Evolutionary conservation across 352 stramenopile species (phyloP).

Genomic region (Pythium grandisporangium): DNA sequence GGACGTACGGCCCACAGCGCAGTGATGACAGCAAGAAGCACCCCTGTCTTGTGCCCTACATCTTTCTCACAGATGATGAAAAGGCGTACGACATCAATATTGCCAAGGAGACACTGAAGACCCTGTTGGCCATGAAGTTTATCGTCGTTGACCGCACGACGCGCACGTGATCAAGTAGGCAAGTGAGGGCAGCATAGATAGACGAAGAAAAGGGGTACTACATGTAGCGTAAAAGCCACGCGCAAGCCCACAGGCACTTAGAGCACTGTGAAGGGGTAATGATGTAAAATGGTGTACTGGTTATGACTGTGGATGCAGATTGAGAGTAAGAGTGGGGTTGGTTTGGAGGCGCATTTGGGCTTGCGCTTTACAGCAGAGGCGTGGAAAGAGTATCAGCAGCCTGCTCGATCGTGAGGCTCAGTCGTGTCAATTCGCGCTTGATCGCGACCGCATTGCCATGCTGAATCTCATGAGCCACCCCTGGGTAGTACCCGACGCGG

Average conservation of each 20-base stretch:
- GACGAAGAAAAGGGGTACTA: too few relatives aligned
- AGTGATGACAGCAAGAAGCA: constrained; percentile 78
- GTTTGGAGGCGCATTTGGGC: too few relatives aligned
- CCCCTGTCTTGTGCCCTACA: constrained; percentile 78
- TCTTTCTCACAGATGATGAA: constrained; percentile 84
- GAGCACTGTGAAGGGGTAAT: too few relatives aligned
- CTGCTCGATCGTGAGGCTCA: constrained; percentile 76
- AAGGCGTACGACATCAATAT: constrained; percentile 88
- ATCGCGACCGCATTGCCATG: constrained; percentile 57
- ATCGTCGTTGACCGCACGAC: constrained; percentile 62
- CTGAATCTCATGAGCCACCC: constrained; percentile 66
- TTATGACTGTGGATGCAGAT: too few relatives aligned
- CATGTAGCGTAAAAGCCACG: too few relatives aligned
- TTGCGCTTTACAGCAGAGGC: constrained; percentile 19
- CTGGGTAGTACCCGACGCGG: constrained; percentile 60
- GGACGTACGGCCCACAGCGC: constrained; percentile 75
- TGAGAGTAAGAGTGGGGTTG: too few relatives aligned
- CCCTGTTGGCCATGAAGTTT: constrained; percentile 81
- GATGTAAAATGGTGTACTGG: too few relatives aligned
- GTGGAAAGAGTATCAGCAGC: constrained; percentile 62
- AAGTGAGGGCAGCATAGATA: too few relatives aligned
- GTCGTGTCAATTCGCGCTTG: constrained; percentile 63
- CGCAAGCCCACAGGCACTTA: too few relatives aligned
- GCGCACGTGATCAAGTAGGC: too few relatives aligned
- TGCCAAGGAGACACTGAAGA: constrained; percentile 84